Percentiles rank a stretch among this genome's conserved stretches.
Conservation (phyloP, 805 yeast genomes). For the Pichia membranifaciens region DNA sequence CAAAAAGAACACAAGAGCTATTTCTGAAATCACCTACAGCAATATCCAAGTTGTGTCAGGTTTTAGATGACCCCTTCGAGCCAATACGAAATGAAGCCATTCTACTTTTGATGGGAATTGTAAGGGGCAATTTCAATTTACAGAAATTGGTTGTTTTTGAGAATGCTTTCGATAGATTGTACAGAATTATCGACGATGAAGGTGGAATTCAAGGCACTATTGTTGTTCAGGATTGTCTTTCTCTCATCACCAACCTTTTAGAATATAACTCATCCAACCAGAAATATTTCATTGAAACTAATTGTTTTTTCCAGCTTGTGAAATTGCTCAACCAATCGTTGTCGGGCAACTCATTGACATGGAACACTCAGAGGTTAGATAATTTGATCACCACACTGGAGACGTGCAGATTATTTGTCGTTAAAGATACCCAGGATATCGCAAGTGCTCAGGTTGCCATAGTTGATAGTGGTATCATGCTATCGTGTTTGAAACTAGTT, state of each 20-base stretch:
- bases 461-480: constrained; percentile 54
- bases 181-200: constrained; percentile 75
- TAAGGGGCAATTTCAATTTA: constrained; percentile 72
- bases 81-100: constrained; percentile 88
- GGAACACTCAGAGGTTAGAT: constrained; percentile 72
- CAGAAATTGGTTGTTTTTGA: constrained; percentile 94
- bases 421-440: constrained; percentile 66
- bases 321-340: constrained; percentile 55
- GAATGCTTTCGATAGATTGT: constrained; percentile 78
- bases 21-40: constrained; percentile 73
- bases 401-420: constrained; percentile 65
- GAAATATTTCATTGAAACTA: constrained; percentile 79
- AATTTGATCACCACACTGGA: constrained; percentile 66
- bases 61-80: constrained; percentile 62
- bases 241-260: constrained; percentile 64
- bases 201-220: constrained; percentile 87
- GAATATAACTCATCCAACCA: constrained; percentile 87
- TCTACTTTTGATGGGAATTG: constrained; percentile 75
- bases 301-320: constrained; percentile 63
- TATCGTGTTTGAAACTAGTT: constrained; percentile 61
- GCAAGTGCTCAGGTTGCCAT: constrained; percentile 55
- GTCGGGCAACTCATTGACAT: constrained; percentile 34
- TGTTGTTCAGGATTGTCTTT: constrained; percentile 85
- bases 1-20: constrained; percentile 65
- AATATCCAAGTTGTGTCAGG: constrained; percentile 62